phyloP scores from a whole-genome alignment of 2,329 filamentous ascomycete species.

The Trichophyton rubrum region DNA sequence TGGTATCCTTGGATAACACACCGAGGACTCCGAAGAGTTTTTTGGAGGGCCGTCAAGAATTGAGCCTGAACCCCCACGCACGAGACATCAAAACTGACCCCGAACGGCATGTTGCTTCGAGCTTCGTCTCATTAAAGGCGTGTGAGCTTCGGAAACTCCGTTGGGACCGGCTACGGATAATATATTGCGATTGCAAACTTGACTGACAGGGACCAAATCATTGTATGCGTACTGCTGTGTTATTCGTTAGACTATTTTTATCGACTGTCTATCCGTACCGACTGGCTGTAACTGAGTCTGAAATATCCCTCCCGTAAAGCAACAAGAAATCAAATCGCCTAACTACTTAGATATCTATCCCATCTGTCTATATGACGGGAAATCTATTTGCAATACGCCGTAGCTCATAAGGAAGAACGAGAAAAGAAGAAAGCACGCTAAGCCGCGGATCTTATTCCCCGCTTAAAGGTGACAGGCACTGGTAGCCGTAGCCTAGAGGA shows the following conservation, averaged over 20 bases:
- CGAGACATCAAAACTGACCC: not conserved
- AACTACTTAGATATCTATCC: not conserved
- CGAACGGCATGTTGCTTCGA: not conserved
- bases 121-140: not conserved
- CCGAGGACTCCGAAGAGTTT: not conserved
- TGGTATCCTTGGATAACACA: not conserved
- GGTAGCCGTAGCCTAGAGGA: not conserved
- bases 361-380: not conserved
- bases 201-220: not conserved
- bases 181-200: not conserved
- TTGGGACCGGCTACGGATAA: not conserved
- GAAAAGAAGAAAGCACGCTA: not conserved
- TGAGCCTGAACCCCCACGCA: not conserved
- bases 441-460: not conserved
- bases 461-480: not conserved
- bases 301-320: slow-evolving; percentile 1
- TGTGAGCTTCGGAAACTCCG: not conserved
- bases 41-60: not conserved
- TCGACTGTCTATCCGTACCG: not conserved
- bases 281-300: slow-evolving; percentile 1
- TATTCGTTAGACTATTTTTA: slow-evolving; percentile 1
- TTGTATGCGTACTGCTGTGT: not conserved
- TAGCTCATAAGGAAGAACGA: not conserved
- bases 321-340: not conserved
- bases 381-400: not conserved